Conservation (phyloP, 225 moss, liverwort and hornwort species). For the Pleurozium schreberi region DNA sequence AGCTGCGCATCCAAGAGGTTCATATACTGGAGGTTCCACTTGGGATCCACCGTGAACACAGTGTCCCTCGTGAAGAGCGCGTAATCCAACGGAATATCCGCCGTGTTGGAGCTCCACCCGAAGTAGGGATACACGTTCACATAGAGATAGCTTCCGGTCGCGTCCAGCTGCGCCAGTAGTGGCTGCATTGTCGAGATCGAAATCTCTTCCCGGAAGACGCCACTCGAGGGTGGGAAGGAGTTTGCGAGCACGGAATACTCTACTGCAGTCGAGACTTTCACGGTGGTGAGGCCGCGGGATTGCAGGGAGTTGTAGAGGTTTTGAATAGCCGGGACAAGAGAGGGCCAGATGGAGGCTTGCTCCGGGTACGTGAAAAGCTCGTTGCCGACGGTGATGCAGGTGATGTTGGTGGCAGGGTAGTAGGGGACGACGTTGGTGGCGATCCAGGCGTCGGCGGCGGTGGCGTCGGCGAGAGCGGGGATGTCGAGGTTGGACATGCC, state of each 20-base stretch:
- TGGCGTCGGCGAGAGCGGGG: background rate
- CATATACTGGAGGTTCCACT: conserved; percentile 15
- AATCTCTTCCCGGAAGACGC: conserved; percentile 28
- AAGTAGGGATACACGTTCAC: conserved; percentile 82
- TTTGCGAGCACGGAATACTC: conserved; percentile 21
- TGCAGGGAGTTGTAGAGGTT: conserved; percentile 40
- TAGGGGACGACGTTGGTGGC: conserved; percentile 33
- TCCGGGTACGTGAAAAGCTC: conserved; percentile 18
- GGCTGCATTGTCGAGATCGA: conserved; percentile 28
- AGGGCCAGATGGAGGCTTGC: conserved; percentile 11
- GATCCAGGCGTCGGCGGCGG: conserved; percentile 33
- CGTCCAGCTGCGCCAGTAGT: conserved; percentile 28
- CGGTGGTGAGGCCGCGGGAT: conserved; percentile 5
- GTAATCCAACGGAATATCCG: conserved; percentile 47
- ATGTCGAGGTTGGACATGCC: conserved; percentile 38
- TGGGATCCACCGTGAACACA: conserved; percentile 30
- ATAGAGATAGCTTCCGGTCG: conserved; percentile 41
- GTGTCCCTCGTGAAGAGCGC: conserved; percentile 42
- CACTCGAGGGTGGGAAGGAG: conserved; percentile 35
- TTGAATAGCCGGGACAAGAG: conserved; percentile 25
- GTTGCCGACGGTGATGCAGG: conserved; percentile 39
- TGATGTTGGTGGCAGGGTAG: conserved; percentile 50
- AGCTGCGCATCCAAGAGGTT: conserved; percentile 67
- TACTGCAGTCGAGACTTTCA: conserved; percentile 33
- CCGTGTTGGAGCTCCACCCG: conserved; percentile 41